These are phyloP conservation scores for Monosporascus sp. DNA, from an alignment of 2,329 filamentous ascomycete genomes.

Conservation along the genomic window DNA sequence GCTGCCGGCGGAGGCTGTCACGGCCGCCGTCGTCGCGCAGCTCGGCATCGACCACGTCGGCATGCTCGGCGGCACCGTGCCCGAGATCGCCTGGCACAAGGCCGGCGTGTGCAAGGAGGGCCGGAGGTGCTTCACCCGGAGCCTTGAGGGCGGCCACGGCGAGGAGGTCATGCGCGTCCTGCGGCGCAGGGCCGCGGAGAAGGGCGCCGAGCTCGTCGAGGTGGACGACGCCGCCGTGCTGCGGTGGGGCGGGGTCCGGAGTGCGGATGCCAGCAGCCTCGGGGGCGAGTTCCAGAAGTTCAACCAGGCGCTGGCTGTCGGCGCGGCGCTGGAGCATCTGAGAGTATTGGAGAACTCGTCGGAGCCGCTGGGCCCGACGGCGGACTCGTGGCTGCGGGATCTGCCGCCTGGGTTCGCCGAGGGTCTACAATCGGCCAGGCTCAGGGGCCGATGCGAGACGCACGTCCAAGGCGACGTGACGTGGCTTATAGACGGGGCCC, in stretches of 20 bases:
- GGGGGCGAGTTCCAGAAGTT: constrained; percentile 49
- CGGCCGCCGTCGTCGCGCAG: constrained; percentile 68
- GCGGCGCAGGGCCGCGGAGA: constrained; percentile 53
- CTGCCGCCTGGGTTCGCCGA: constrained; percentile 51
- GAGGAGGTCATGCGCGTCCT: constrained; percentile 41
- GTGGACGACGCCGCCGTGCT: constrained; percentile 32
- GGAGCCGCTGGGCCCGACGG: constrained; percentile 2
- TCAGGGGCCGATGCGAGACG: constrained; percentile 76
- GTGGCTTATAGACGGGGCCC: constrained; percentile 85
- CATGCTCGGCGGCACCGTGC: constrained; percentile 72
- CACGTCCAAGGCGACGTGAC: constrained; percentile 43
- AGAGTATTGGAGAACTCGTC: constrained; percentile 15
- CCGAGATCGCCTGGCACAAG: constrained; percentile 87
- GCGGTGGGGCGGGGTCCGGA: constrained; percentile 33
- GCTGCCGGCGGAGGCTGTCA: constrained; percentile 56
- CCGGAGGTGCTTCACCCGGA: constrained; percentile 56
- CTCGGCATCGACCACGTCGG: constrained; percentile 80
- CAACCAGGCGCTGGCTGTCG: constrained; percentile 53
- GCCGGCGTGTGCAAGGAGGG: constrained; percentile 75
- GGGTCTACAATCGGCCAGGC: constrained; percentile 61
- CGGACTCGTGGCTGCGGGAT: constrained; percentile 14
- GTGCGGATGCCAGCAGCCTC: constrained; percentile 29
- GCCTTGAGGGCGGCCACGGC: constrained; percentile 43
- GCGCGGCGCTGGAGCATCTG: constrained; percentile 54
- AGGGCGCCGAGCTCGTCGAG: constrained; percentile 39